Evolutionary conservation across 495 filamentous ascomycete genomes (phyloP).

Genomic region (Aspergillus coremiiformis): DNA sequence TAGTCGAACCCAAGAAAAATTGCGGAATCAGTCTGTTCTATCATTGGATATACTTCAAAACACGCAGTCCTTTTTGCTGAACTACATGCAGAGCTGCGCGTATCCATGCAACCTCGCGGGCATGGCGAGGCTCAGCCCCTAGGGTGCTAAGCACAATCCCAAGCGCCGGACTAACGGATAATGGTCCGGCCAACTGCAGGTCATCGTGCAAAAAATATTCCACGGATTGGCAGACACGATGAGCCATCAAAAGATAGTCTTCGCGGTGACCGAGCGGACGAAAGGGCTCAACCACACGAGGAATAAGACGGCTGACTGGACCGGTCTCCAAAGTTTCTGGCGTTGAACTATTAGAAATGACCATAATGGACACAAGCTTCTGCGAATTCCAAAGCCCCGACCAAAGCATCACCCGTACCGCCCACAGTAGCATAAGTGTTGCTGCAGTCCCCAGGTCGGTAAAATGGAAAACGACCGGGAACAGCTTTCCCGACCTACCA

Average conservation of each 20-base stretch:
- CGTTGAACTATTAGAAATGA: too few species aligned
- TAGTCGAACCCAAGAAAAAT: too few species aligned
- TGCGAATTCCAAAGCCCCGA: constrained; percentile 18
- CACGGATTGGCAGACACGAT: constrained; percentile 28
- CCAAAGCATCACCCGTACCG: constrained; percentile 20
- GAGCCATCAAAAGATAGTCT: constrained; percentile 17
- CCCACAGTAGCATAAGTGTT: constrained; percentile 31
- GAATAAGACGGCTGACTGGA: too few species aligned
- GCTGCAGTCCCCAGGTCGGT: constrained; percentile 15
- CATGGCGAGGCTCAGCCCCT: too few species aligned
- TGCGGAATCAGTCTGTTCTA: too few species aligned
- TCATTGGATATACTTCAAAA: too few species aligned
- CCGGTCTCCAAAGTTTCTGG: too few species aligned
- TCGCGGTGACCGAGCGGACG: constrained; percentile 17
- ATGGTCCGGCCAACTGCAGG: constrained; percentile 7
- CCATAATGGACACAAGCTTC: too few species aligned
- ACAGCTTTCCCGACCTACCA: constrained; percentile 10
- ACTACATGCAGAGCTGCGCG: too few species aligned
- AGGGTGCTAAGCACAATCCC: constrained; percentile 6
- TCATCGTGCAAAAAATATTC: constrained; percentile 22
- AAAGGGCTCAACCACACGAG: neutral
- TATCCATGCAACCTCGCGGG: too few species aligned
- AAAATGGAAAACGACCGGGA: constrained; percentile 28
- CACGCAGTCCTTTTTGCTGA: too few species aligned
- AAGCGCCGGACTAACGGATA: constrained; percentile 11